These are phyloP conservation scores for Hypoxylon lenormandii DNA, from an alignment of 495 filamentous ascomycete species.

Conservation along the genomic window DNA sequence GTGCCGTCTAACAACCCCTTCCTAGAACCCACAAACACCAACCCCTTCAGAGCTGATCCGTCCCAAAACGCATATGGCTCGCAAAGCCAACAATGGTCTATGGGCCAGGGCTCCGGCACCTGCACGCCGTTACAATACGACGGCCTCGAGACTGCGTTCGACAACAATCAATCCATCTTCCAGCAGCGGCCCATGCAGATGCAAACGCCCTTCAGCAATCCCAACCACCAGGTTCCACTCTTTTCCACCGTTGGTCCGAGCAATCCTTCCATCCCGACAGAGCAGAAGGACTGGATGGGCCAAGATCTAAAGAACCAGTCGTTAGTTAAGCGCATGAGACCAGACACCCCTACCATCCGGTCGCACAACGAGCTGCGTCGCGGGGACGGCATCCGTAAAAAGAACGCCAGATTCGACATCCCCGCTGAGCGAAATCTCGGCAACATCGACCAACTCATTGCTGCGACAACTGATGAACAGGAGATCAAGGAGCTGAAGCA, in stretches of 20 bases:
- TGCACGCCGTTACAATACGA: slow-evolving; percentile 69
- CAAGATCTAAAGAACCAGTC: slow-evolving; percentile 70
- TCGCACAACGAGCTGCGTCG: slow-evolving; percentile 83
- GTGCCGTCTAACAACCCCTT: slow-evolving; percentile 71
- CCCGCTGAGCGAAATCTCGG: slow-evolving; percentile 89
- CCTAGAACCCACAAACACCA: slow-evolving; percentile 68
- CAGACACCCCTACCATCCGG: slow-evolving; percentile 77
- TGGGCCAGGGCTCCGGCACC: slow-evolving; percentile 68
- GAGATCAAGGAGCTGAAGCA: slow-evolving; percentile 98
- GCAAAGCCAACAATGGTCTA: slow-evolving; percentile 68
- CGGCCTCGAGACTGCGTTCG: slow-evolving; percentile 72
- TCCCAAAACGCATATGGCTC: slow-evolving; percentile 55
- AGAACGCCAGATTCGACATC: slow-evolving; percentile 99
- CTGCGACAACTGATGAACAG: slow-evolving; percentile 86
- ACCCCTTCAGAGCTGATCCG: slow-evolving; percentile 54
- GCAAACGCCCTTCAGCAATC: slow-evolving; percentile 66
- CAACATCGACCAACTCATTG: slow-evolving; percentile 95
- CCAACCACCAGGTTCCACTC: slow-evolving; percentile 61
- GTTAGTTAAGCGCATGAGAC: slow-evolving; percentile 76
- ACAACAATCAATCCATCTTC: slow-evolving; percentile 66
- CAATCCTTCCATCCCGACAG: slow-evolving; percentile 62
- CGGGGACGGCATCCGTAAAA: slow-evolving; percentile 96
- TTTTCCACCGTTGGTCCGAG: slow-evolving; percentile 62
- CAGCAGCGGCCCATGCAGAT: slow-evolving; percentile 62
- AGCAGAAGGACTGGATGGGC: slow-evolving; percentile 67